Evolutionary conservation across 2,329 filamentous ascomycete species (phyloP).

Genomic region (Fusarium tuaranense): DNA sequence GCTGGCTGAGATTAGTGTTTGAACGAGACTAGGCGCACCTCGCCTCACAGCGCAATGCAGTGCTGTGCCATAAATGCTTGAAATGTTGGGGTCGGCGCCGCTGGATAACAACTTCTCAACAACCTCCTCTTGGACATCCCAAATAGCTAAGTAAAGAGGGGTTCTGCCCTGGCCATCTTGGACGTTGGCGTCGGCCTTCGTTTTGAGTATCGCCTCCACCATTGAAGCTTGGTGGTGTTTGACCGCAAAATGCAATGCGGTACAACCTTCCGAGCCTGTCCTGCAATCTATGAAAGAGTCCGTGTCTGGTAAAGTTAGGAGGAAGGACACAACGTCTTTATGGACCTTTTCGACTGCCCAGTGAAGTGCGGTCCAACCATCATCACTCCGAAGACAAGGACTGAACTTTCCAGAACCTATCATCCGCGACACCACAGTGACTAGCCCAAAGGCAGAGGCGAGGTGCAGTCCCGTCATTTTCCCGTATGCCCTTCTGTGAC

Average conservation of each 20-base stretch:
- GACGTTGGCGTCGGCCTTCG: not conserved
- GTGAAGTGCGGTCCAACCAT: not conserved
- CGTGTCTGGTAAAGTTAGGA: too few species aligned
- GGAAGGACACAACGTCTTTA: too few species aligned
- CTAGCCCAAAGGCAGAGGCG: not conserved
- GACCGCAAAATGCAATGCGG: not conserved
- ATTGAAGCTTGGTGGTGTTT: not conserved
- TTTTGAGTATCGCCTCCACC: not conserved
- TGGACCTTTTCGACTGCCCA: not conserved
- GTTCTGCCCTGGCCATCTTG: not conserved
- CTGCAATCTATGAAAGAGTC: not conserved
- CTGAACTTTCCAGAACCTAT: not conserved
- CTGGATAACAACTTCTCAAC: not conserved
- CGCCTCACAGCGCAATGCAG: not conserved
- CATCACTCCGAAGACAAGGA: not conserved
- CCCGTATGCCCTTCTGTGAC: not conserved
- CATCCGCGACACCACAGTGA: not conserved
- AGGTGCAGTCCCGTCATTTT: not conserved
- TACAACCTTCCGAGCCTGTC: not conserved
- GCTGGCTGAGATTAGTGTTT: not conserved
- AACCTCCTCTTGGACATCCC: not conserved
- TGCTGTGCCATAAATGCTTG: not conserved
- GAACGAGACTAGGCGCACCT: not conserved
- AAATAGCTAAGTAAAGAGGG: not conserved
- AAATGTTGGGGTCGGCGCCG: not conserved